phyloP scores from a whole-genome alignment of 129 eudicot genomes.

The Gnaphalium uliginosum region DNA sequence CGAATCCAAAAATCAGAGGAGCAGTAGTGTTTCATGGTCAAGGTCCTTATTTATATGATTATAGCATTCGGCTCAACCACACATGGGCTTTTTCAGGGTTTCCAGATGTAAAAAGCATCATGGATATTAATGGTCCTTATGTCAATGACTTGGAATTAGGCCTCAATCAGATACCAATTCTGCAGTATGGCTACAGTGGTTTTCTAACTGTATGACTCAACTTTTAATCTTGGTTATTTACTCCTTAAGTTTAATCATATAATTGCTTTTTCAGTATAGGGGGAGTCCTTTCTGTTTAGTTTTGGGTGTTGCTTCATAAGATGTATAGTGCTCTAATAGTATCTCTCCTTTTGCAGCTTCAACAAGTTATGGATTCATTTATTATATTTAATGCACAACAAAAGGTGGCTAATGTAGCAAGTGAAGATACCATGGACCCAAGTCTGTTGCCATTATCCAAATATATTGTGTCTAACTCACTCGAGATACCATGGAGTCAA shows the following conservation, averaged over 20 bases:
- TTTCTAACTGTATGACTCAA: conserved; percentile 79
- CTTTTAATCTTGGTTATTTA: conserved; percentile 4
- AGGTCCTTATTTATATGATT: conserved; percentile 87
- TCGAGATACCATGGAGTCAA: conserved; percentile 58
- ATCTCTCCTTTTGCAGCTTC: conserved; percentile 58
- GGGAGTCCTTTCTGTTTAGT: not conserved
- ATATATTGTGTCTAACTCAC: conserved; percentile 25
- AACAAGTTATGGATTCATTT: conserved; percentile 93
- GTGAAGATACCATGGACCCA: conserved; percentile 33
- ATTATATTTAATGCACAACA: conserved; percentile 78
- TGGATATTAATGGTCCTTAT: conserved; percentile 94
- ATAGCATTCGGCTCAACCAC: conserved; percentile 97
- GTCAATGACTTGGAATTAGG: conserved; percentile 95
- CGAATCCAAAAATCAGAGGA: conserved; percentile 88
- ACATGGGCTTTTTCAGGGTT: conserved; percentile 99
- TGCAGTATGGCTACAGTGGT: conserved; percentile 97
- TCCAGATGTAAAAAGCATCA: conserved; percentile 88
- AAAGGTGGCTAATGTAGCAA: conserved; percentile 37
- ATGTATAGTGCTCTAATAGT: conserved; percentile 8
- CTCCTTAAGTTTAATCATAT: conserved; percentile 3
- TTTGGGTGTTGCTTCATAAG: conserved; percentile 21
- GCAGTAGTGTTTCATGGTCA: conserved; percentile 93
- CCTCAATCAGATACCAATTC: conserved; percentile 69
- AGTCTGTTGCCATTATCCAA: conserved; percentile 25
- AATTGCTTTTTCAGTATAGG: conserved; percentile 2